Evolutionary conservation across 306 rosid species (phyloP).

Genomic region (Vigna mungo): DNA sequence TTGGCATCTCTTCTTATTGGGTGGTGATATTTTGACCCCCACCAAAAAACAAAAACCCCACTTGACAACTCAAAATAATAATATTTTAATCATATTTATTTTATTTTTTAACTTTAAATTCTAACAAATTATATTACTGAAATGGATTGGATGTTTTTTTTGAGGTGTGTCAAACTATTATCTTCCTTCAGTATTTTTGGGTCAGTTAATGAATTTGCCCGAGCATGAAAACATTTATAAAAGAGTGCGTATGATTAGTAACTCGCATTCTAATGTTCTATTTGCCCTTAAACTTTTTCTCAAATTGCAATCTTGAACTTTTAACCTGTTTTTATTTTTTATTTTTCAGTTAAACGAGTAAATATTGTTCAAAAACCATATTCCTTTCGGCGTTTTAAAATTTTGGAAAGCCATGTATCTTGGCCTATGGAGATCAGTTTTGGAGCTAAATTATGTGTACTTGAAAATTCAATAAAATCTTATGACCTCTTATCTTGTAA

Average conservation of each 20-base stretch:
- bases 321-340: not conserved
- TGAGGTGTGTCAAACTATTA: no score
- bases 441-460: constrained; percentile 5
- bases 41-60: no score
- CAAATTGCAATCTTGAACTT: not conserved
- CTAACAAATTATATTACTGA: no score
- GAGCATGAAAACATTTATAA: not conserved
- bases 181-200: not conserved
- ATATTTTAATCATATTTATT: no score
- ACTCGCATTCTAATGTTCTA: not conserved
- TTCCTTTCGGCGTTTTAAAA: constrained; percentile 1
- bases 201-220: not conserved
- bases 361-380: not conserved
- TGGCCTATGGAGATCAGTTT: not conserved
- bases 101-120: no score
- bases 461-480: not conserved
- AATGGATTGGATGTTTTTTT: no score
- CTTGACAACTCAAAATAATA: no score
- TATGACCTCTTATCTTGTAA: not conserved
- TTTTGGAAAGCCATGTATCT: not conserved
- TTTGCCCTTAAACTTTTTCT: not conserved
- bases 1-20: not conserved
- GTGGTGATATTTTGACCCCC: no score
- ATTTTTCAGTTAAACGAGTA: not conserved
- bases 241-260: constrained; percentile 3